Percentiles rank a stretch among this genome's conserved stretches.
These are phyloP conservation scores for Trypanosoma lewisi DNA, from an alignment of 208 protist species.

Conservation along the genomic window DNA sequence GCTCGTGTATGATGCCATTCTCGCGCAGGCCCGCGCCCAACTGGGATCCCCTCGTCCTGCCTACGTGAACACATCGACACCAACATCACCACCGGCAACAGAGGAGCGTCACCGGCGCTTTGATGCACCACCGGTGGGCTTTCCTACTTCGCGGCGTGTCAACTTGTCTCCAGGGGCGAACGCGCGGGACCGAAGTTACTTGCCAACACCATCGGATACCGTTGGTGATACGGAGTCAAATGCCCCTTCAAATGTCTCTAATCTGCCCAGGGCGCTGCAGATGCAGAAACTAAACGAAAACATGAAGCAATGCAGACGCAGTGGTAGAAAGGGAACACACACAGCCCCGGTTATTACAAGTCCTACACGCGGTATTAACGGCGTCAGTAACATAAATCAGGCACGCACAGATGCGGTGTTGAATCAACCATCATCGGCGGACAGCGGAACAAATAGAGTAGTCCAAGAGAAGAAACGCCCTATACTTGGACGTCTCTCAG, in stretches of 20 bases:
- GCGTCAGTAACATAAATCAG: neutral
- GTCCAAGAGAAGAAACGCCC: neutral
- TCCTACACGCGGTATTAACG: neutral
- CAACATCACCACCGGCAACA: slow-evolving; percentile 6
- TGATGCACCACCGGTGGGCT: neutral
- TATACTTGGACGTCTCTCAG: neutral
- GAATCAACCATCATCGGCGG: neutral
- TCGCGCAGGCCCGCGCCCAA: slow-evolving; percentile 33
- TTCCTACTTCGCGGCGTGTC: neutral
- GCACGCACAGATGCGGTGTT: neutral
- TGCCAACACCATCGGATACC: neutral
- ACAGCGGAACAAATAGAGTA: neutral
- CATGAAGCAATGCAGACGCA: neutral
- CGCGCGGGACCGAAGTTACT: neutral
- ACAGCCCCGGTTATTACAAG: neutral
- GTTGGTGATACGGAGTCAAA: neutral
- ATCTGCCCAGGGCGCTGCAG: neutral
- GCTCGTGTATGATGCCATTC: slow-evolving; percentile 68
- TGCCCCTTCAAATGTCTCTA: neutral
- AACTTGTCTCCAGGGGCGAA: neutral
- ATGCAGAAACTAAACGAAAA: slow-evolving; percentile 13
- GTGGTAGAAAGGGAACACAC: neutral
- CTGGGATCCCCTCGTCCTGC: slow-evolving; percentile 5
- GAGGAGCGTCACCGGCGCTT: slow-evolving; percentile 21
- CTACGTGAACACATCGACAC: neutral